A percentile compares a stretch with the other conserved stretches of the same genome.
Conservation (phyloP, 495 filamentous ascomycete species). For the Penicillium turbatum region DNA sequence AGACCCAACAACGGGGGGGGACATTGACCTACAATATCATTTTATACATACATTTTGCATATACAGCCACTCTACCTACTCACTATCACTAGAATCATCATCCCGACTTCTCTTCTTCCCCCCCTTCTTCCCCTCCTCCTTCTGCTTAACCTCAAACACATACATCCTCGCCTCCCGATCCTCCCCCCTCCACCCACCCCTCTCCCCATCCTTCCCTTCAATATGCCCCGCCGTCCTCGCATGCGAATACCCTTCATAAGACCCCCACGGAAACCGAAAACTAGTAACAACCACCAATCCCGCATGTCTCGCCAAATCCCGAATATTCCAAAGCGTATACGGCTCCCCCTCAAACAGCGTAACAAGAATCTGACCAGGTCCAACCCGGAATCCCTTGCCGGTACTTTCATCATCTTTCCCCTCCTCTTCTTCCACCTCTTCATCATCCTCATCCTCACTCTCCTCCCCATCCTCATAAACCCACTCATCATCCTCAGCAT, state of each 20-base stretch:
- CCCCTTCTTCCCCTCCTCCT: constrained; percentile 26
- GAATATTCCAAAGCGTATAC: constrained; percentile 92
- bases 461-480: constrained; percentile 19
- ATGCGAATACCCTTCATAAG: constrained; percentile 84
- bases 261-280: constrained; percentile 67
- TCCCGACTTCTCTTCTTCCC: constrained; percentile 42
- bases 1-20: no score
- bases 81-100: constrained; percentile 43
- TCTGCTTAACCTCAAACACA: constrained; percentile 67
- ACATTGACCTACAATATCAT: no score
- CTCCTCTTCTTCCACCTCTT: constrained; percentile 14
- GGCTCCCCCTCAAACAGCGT: constrained; percentile 90
- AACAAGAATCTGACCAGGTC: constrained; percentile 66
- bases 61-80: constrained; percentile 7
- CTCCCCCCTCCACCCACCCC: constrained; percentile 72
- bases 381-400: constrained; percentile 24
- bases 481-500: constrained; percentile 25
- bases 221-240: constrained; percentile 82
- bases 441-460: constrained; percentile 18
- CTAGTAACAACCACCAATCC: constrained; percentile 72
- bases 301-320: constrained; percentile 73
- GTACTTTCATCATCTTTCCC: constrained; percentile 17
- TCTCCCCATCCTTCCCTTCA: constrained; percentile 50
- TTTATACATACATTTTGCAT: no score
- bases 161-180: constrained; percentile 71